These are phyloP conservation scores for Colletotrichum incanum DNA, from an alignment of 2,329 filamentous ascomycete species.

Conservation along the genomic window DNA sequence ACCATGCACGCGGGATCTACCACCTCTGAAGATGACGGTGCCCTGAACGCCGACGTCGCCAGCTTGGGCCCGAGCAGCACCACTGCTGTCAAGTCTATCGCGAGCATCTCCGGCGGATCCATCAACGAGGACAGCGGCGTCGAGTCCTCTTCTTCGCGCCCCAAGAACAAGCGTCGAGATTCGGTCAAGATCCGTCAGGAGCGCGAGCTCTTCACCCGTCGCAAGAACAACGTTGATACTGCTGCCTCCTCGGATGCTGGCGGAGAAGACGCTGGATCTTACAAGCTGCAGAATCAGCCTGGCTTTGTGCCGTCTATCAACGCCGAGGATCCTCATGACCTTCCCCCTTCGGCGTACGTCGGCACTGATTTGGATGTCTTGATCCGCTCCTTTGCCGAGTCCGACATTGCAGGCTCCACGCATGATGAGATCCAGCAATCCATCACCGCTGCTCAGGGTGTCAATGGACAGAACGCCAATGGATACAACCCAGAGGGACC, in stretches of 20 bases:
- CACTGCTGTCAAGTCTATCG: slow-evolving; percentile 89
- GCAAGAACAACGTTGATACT: slow-evolving; percentile 76
- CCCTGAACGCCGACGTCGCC: slow-evolving; percentile 68
- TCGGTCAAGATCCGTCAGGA: slow-evolving; percentile 92
- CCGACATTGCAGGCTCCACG: slow-evolving; percentile 81
- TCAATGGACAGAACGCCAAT: slow-evolving; percentile 77
- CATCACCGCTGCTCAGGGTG: slow-evolving; percentile 73
- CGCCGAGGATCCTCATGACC: slow-evolving; percentile 78
- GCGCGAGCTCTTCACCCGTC: slow-evolving; percentile 89
- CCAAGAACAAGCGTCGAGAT: slow-evolving; percentile 79
- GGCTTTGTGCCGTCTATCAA: slow-evolving; percentile 68
- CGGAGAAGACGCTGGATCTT: slow-evolving; percentile 65
- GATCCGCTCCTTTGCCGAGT: slow-evolving; percentile 81
- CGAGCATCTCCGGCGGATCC: slow-evolving; percentile 85
- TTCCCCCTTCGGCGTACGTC: slow-evolving; percentile 71
- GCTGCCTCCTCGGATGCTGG: slow-evolving; percentile 73
- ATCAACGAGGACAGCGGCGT: slow-evolving; percentile 77
- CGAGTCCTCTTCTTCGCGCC: slow-evolving; percentile 74
- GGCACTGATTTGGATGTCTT: slow-evolving; percentile 88
- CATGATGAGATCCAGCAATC: slow-evolving; percentile 85
- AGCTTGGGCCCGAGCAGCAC: slow-evolving; percentile 89
- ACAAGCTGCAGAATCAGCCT: slow-evolving; percentile 66
- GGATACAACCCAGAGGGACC: slow-evolving; percentile 62
- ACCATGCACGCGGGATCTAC: slow-evolving; percentile 92
- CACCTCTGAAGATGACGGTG: slow-evolving; percentile 72